phyloP scores from a whole-genome alignment of 805 yeast species.

The Ascoidea tarda region DNA sequence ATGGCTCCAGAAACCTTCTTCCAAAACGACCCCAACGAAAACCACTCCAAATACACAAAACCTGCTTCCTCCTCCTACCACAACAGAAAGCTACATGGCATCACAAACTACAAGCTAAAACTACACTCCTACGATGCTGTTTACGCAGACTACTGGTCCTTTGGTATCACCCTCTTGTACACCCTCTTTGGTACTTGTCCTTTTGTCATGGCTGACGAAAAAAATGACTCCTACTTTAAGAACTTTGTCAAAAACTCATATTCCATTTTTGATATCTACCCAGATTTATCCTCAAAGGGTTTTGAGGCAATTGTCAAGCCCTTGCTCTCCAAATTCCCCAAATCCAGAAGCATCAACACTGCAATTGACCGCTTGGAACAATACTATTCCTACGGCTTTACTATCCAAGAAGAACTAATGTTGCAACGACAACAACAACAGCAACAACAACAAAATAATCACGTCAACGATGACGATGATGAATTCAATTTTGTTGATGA shows the following conservation, averaged over 20 bases:
- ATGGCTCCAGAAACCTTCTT: slow-evolving; percentile 89
- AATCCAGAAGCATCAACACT: slow-evolving; percentile 29
- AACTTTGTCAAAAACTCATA: slow-evolving; percentile 58
- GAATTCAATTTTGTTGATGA: background rate
- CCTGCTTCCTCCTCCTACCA: background rate
- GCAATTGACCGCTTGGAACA: slow-evolving; percentile 36
- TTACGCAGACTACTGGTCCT: slow-evolving; percentile 77
- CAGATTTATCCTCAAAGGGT: slow-evolving; percentile 57
- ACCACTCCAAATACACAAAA: slow-evolving; percentile 1
- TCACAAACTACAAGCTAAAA: background rate
- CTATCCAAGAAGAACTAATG: slow-evolving; percentile 49
- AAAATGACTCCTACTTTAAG: slow-evolving; percentile 50
- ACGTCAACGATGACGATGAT: background rate
- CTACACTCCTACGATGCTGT: slow-evolving; percentile 45
- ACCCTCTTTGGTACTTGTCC: slow-evolving; percentile 77
- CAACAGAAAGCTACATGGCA: background rate
- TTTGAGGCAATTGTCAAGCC: slow-evolving; percentile 49
- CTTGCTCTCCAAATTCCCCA: slow-evolving; percentile 57
- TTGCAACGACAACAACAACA: background rate
- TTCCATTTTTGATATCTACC: slow-evolving; percentile 61
- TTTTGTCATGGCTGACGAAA: slow-evolving; percentile 53
- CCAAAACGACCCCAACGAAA: slow-evolving; percentile 18
- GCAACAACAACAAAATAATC: background rate
- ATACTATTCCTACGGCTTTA: slow-evolving; percentile 24
- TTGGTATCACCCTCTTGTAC: slow-evolving; percentile 71